A percentile compares a stretch with the other conserved stretches of the same genome.
Conservation (phyloP, 2,329 filamentous ascomycete species). For the Ceratocystis huliohia region DNA sequence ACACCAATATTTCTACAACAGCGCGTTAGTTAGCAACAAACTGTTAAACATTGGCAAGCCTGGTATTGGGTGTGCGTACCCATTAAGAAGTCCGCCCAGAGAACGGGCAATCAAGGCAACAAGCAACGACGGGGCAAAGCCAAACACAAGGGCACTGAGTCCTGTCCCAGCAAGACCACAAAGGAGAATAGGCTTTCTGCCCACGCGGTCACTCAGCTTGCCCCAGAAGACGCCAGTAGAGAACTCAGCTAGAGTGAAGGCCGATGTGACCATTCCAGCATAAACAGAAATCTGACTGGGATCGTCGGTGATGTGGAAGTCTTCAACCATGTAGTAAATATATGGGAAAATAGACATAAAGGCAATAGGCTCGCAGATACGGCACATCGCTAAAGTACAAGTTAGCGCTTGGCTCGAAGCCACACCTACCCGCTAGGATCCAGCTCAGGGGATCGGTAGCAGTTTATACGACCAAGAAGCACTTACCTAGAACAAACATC, state of each 20-base stretch:
- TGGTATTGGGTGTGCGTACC: conserved; percentile 40
- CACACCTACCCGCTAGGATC: neutral
- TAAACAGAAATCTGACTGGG: conserved; percentile 76
- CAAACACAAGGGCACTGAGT: conserved; percentile 83
- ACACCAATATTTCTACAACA: conserved; percentile 72
- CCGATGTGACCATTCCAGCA: conserved; percentile 88
- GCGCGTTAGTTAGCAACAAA: conserved; percentile 10
- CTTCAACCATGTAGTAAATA: conserved; percentile 93
- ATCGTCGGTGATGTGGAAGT: conserved; percentile 73
- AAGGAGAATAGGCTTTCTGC: conserved; percentile 82
- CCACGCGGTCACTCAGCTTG: conserved; percentile 77
- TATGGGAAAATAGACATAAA: conserved; percentile 99
- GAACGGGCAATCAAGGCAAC: conserved; percentile 79
- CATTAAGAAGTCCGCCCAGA: conserved; percentile 81
- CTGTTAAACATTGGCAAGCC: neutral
- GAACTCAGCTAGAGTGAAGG: conserved; percentile 93
- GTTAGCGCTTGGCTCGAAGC: conserved; percentile 15
- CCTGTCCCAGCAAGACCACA: conserved; percentile 84
- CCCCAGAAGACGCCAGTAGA: conserved; percentile 89
- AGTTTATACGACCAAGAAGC: neutral
- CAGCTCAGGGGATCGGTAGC: too few relatives aligned
- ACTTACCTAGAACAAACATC: conserved; percentile 35
- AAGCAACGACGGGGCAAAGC: conserved; percentile 70
- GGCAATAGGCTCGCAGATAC: conserved; percentile 95
- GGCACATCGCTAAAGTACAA: conserved; percentile 56